These are phyloP conservation scores for Phytophthora citricola DNA, from an alignment of 352 stramenopile genomes.

Conservation along the genomic window DNA sequence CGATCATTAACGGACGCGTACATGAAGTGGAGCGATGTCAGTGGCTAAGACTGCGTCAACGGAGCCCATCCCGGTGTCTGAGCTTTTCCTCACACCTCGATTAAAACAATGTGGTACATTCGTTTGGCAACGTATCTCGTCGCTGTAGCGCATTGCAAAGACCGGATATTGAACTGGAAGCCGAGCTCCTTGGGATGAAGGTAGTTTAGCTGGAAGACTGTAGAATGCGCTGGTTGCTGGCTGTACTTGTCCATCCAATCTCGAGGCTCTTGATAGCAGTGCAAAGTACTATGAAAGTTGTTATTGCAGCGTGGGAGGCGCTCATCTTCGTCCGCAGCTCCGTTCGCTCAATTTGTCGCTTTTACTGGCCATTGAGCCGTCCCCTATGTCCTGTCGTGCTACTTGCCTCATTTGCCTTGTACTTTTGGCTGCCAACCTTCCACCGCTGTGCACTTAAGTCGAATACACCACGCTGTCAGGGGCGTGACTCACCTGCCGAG, in stretches of 20 bases:
- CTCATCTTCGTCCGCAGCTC: conserved; percentile 7
- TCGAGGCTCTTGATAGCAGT: too few species aligned
- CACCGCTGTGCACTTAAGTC: background rate
- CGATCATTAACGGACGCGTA: conserved; percentile 9
- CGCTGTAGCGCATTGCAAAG: background rate
- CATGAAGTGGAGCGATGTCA: conserved; percentile 2
- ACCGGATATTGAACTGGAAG: too few species aligned
- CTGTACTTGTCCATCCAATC: too few species aligned
- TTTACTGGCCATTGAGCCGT: conserved; percentile 16
- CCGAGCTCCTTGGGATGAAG: too few species aligned
- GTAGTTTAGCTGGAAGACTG: too few species aligned
- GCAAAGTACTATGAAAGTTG: too few species aligned
- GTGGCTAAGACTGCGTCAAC: conserved; percentile 10
- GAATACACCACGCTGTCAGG: too few species aligned
- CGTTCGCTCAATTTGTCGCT: conserved; percentile 8
- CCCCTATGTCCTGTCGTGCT: conserved; percentile 16
- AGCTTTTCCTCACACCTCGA: conserved; percentile 6
- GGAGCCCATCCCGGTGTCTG: conserved; percentile 15
- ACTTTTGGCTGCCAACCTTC: background rate
- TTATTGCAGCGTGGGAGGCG: background rate
- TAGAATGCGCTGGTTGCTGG: too few species aligned
- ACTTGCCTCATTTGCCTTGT: conserved; percentile 4
- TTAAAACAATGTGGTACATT: conserved; percentile 2
- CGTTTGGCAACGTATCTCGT: background rate
- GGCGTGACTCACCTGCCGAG: background rate